A percentile compares a stretch with the other conserved stretches of the same genome.
phyloP scores from a whole-genome alignment of 2,329 filamentous ascomycete species.

The Colletotrichum tropicale region DNA sequence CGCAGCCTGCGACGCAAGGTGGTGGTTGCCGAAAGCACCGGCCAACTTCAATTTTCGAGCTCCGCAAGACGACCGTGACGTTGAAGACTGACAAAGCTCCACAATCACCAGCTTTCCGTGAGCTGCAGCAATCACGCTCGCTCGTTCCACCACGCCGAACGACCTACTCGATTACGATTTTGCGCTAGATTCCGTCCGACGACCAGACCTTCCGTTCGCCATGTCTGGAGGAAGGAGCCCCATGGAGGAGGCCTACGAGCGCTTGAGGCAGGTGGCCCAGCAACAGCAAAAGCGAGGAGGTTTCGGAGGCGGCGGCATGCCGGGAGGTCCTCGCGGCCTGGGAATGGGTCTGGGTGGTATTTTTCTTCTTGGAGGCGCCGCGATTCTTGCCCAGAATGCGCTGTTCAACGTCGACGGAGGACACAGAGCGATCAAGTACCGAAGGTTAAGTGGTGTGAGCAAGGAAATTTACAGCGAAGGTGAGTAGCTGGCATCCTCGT shows the following conservation, averaged over 20 bases:
- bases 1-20: not conserved
- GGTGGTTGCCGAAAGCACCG: constrained; percentile 10
- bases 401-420: constrained; percentile 93
- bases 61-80: constrained; percentile 16
- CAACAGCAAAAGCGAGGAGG: constrained; percentile 42
- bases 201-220: not conserved
- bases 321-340: constrained; percentile 39
- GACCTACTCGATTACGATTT: not conserved
- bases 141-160: not conserved
- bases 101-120: constrained; percentile 8
- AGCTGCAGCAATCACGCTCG: not conserved
- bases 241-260: constrained; percentile 56
- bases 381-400: constrained; percentile 61
- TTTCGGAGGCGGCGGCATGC: constrained; percentile 42
- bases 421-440: constrained; percentile 99
- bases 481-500: constrained; percentile 39
- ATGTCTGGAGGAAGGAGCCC: constrained; percentile 33
- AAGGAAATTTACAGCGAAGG: constrained; percentile 97
- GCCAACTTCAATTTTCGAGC: constrained; percentile 18
- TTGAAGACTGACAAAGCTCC: constrained; percentile 17
- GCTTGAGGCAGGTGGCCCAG: constrained; percentile 53
- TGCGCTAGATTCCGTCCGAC: not conserved
- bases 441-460: constrained; percentile 87
- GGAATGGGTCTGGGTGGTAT: constrained; percentile 45
- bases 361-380: constrained; percentile 51